phyloP scores from a whole-genome alignment of 2,329 filamentous ascomycete genomes.

The Ilyonectria destructans region DNA sequence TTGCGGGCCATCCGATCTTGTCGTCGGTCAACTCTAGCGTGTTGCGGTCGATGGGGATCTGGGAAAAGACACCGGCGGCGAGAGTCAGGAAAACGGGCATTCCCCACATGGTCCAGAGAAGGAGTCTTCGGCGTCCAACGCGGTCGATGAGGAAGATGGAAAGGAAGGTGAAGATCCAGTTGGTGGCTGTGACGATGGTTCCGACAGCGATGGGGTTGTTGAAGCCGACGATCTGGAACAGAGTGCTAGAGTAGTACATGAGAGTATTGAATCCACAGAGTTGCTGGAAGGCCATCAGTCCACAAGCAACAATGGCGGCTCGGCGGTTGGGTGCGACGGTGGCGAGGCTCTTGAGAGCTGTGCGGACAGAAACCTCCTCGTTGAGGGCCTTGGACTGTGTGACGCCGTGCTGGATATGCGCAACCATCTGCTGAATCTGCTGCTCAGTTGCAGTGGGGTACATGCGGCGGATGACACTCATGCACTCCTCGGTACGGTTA shows the following conservation, averaged over 20 bases:
- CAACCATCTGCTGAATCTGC: constrained; percentile 50
- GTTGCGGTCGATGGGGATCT: constrained; percentile 34
- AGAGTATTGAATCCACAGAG: constrained; percentile 45
- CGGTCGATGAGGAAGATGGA: constrained; percentile 41
- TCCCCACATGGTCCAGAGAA: constrained; percentile 42
- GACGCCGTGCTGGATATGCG: constrained; percentile 33
- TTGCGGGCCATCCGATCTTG: constrained; percentile 34
- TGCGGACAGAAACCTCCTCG: constrained; percentile 36
- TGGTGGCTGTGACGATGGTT: constrained; percentile 49
- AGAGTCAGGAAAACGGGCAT: constrained; percentile 38
- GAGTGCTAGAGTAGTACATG: constrained; percentile 45
- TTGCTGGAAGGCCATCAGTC: constrained; percentile 60
- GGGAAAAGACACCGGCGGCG: constrained; percentile 32
- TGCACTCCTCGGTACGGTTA: constrained; percentile 53
- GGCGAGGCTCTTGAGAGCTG: constrained; percentile 51
- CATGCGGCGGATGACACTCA: constrained; percentile 36
- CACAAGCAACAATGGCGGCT: constrained; percentile 60
- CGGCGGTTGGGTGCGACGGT: constrained; percentile 56
- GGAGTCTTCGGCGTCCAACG: constrained; percentile 33
- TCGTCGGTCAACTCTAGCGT: constrained; percentile 33
- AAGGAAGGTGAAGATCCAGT: constrained; percentile 39
- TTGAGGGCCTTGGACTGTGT: constrained; percentile 36
- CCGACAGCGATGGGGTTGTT: constrained; percentile 61
- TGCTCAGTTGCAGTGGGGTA: constrained; percentile 38
- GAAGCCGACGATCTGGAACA: constrained; percentile 45